Percentiles rank a stretch among this genome's conserved stretches.
phyloP scores from a whole-genome alignment of 257 asterid genomes.

The Solanum neorickii region DNA sequence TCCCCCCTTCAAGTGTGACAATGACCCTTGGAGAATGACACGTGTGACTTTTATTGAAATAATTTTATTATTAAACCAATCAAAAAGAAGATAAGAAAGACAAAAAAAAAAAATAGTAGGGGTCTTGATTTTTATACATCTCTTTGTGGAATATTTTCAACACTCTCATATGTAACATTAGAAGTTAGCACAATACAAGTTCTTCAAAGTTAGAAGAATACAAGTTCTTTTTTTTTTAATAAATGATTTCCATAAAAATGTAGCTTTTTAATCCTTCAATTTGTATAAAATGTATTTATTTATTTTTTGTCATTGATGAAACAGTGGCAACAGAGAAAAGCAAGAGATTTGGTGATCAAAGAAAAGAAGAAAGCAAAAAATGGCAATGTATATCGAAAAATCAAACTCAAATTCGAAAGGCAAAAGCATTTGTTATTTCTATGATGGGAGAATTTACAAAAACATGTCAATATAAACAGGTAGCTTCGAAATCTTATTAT shows the following conservation, averaged over 20 bases:
- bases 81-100: background rate
- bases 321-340: conserved; percentile 24
- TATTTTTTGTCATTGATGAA: background rate
- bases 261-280: background rate
- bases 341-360: conserved; percentile 20
- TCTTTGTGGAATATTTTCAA: background rate
- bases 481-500: background rate
- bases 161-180: background rate
- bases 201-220: background rate
- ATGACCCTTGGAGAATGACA: background rate
- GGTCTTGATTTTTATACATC: background rate
- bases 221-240: background rate
- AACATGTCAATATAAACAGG: conserved; percentile 55
- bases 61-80: background rate
- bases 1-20: background rate
- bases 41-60: background rate
- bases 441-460: conserved; percentile 50
- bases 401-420: conserved; percentile 52
- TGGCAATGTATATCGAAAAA: conserved; percentile 27
- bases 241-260: background rate
- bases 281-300: background rate
- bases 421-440: conserved; percentile 65
- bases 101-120: background rate
- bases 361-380: conserved; percentile 24
- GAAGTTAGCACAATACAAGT: background rate